Evolutionary conservation across 2,329 filamentous ascomycete species (phyloP).

Genomic region (Colletotrichum musae): DNA sequence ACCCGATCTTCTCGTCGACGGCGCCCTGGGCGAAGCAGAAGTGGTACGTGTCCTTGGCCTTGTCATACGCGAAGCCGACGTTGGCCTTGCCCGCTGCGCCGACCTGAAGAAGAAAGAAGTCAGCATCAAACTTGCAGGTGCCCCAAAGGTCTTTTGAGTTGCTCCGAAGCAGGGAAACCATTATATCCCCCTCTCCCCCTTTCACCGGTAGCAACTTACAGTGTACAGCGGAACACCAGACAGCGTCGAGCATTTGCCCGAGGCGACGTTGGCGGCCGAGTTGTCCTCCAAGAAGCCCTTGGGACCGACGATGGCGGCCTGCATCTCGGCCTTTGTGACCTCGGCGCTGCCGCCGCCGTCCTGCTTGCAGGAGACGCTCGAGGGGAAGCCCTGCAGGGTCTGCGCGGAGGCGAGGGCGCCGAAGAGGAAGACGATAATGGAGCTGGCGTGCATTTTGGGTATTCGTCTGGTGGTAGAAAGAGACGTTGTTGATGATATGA

Average conservation of each 20-base stretch:
- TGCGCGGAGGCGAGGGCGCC: conserved; percentile 18
- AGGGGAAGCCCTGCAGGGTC: conserved; percentile 18
- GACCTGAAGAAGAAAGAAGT: not conserved
- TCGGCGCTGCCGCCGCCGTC: not conserved
- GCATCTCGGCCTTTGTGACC: conserved; percentile 14
- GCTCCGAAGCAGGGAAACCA: too few species aligned
- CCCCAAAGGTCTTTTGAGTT: too few species aligned
- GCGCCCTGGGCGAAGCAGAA: conserved; percentile 19
- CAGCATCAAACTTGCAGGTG: conserved; percentile 5
- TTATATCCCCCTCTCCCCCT: too few species aligned
- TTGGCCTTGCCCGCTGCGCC: conserved; percentile 1
- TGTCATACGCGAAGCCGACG: conserved; percentile 22
- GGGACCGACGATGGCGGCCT: conserved; percentile 19
- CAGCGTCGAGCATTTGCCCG: conserved; percentile 16
- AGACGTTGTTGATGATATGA: not conserved
- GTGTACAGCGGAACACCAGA: conserved; percentile 16
- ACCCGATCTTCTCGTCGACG: conserved; percentile 5
- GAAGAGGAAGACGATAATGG: not conserved
- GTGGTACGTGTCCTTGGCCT: conserved; percentile 21
- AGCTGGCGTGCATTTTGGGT: conserved; percentile 14
- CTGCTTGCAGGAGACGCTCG: conserved; percentile 13
- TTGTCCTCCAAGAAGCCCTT: conserved; percentile 7
- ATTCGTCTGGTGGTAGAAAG: not conserved
- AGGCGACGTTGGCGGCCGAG: conserved; percentile 22
- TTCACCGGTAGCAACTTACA: too few species aligned